Conservation (phyloP, 495 filamentous ascomycete species). For the Neurospora pannonica region DNA sequence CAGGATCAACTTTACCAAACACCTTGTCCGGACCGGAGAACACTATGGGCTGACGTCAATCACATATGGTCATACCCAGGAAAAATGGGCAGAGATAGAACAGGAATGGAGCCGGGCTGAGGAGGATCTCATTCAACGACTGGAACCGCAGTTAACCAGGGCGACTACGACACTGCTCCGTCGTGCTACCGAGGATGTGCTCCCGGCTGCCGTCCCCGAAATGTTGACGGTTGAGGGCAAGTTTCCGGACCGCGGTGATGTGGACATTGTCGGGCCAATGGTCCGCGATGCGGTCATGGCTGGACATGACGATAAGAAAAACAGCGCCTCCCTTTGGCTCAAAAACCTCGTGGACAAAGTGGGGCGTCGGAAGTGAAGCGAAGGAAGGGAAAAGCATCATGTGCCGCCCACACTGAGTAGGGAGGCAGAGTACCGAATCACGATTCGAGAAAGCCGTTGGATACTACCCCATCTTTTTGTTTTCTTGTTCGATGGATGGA, state of each 20-base stretch:
- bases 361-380: conserved; percentile 26
- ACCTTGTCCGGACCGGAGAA: conserved; percentile 74
- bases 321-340: conserved; percentile 31
- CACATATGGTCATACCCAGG: conserved; percentile 69
- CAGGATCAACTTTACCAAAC: conserved; percentile 70
- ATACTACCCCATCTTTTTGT: background rate
- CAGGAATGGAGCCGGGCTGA: conserved; percentile 57
- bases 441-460: background rate
- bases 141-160: conserved; percentile 22
- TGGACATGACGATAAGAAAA: conserved; percentile 27
- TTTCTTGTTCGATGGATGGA: background rate
- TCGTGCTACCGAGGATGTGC: conserved; percentile 28
- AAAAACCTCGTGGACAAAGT: conserved; percentile 37
- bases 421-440: background rate
- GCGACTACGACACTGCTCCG: conserved; percentile 4
- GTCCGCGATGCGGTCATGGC: conserved; percentile 47
- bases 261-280: conserved; percentile 93
- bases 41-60: conserved; percentile 80
- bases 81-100: conserved; percentile 78
- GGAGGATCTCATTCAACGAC: conserved; percentile 44
- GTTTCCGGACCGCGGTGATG: conserved; percentile 78
- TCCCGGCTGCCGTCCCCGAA: conserved; percentile 33
- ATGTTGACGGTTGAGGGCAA: conserved; percentile 61
- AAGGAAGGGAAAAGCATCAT: background rate
- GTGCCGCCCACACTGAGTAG: background rate